A percentile compares a stretch with the other conserved stretches of the same genome.
Conservation (phyloP, 1,284 basidiomycete species). For the Ustilago curta region DNA sequence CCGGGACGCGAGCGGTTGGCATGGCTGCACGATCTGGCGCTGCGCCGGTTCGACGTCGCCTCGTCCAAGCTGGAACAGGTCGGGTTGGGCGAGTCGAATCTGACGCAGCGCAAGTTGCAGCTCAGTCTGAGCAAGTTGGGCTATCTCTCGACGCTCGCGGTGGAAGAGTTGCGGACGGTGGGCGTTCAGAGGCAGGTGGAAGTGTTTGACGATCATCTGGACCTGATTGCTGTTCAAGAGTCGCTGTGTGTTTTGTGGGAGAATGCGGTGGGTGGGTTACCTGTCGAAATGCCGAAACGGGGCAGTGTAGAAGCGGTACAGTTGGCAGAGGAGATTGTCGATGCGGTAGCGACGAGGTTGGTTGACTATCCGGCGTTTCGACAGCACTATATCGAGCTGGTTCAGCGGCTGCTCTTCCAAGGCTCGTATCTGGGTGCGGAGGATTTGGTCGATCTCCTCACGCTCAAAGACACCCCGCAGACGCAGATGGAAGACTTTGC, state of each 20-base stretch:
- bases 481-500: conserved; percentile 70
- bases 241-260: conserved; percentile 63
- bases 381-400: conserved; percentile 55
- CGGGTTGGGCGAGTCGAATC: conserved; percentile 73
- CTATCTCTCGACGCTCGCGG: conserved; percentile 74
- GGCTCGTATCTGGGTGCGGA: conserved; percentile 71
- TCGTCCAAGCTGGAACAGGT: conserved; percentile 75
- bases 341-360: conserved; percentile 32
- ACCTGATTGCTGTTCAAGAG: conserved; percentile 74
- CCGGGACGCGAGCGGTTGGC: conserved; percentile 76
- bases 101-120: conserved; percentile 76
- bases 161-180: conserved; percentile 38
- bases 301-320: conserved; percentile 13
- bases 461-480: conserved; percentile 71
- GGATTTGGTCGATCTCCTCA: conserved; percentile 73
- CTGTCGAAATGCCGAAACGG: conserved; percentile 1
- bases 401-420: conserved; percentile 63
- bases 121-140: conserved; percentile 90
- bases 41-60: conserved; percentile 77
- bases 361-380: conserved; percentile 46
- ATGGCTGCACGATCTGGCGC: conserved; percentile 90
- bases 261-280: conserved; percentile 37
- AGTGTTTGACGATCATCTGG: conserved; percentile 72
- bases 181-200: conserved; percentile 67
- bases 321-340: conserved; percentile 32